phyloP scores from a whole-genome alignment of 176 grass and related monocot species.

The Alopecurus myosuroides region DNA sequence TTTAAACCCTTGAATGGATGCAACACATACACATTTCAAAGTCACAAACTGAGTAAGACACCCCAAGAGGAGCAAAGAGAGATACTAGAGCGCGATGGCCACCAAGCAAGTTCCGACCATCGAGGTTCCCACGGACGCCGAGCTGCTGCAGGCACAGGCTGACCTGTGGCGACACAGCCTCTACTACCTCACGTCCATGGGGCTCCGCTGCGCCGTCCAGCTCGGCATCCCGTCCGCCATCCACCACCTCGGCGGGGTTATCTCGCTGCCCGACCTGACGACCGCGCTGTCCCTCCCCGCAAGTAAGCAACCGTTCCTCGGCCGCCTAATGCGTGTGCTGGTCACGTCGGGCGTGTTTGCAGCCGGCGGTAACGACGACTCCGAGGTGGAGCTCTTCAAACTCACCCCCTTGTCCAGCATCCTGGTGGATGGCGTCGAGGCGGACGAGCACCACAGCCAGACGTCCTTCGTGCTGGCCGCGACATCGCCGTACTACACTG shows the following conservation, averaged over 20 bases:
- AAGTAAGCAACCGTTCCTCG: constrained; percentile 7
- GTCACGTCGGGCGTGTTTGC: constrained; percentile 16
- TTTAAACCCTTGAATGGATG: too few relatives aligned
- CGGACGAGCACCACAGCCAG: background rate
- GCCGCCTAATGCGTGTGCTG: constrained; percentile 37
- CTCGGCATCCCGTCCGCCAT: constrained; percentile 36
- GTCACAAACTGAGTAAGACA: too few relatives aligned
- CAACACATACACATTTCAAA: too few relatives aligned
- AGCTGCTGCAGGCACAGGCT: constrained; percentile 32
- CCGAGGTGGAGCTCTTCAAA: background rate
- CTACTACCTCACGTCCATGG: constrained; percentile 7
- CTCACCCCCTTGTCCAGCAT: constrained; percentile 16
- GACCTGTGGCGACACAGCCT: constrained; percentile 26
- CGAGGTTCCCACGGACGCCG: background rate
- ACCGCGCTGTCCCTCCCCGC: constrained; percentile 5
- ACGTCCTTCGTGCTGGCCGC: background rate
- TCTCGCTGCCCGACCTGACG: background rate
- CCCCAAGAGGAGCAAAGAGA: background rate
- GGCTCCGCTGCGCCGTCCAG: constrained; percentile 39
- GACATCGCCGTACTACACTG: background rate
- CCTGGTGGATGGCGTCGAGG: constrained; percentile 5
- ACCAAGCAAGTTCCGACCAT: background rate
- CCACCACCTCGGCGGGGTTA: background rate
- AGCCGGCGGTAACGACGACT: background rate
- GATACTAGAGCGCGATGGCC: background rate